Conservation (phyloP, 164 flowering plant species). For the Akebia trifoliata region DNA sequence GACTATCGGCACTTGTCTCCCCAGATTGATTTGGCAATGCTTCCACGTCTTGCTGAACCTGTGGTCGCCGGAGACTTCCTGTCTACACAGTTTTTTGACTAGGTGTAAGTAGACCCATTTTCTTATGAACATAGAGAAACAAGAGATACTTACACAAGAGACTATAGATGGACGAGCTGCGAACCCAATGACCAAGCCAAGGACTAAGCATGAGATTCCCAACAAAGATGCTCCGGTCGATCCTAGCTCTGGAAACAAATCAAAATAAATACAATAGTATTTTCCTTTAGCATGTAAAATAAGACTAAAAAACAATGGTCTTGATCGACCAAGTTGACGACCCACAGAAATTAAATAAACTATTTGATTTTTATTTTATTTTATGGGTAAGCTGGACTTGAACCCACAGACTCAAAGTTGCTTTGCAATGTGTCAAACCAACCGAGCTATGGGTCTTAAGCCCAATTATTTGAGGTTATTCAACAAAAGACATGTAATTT, state of each 20-base stretch:
- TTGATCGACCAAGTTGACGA: not conserved
- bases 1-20: conserved; percentile 45
- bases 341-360: not conserved
- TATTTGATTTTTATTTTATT: too few species aligned
- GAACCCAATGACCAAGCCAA: conserved; percentile 47
- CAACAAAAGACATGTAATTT: too few species aligned
- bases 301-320: not conserved
- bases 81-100: conserved; percentile 48
- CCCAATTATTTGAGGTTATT: too few species aligned
- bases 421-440: too few species aligned
- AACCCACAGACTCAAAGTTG: too few species aligned
- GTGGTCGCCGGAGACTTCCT: conserved; percentile 32
- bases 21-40: conserved; percentile 65
- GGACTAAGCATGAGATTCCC: conserved; percentile 38
- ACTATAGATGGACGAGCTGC: conserved; percentile 40
- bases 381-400: too few species aligned
- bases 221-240: conserved; percentile 27
- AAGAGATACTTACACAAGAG: conserved; percentile 43
- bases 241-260: conserved; percentile 37
- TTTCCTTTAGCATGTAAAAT: not conserved
- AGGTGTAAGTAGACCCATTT: conserved; percentile 8
- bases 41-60: conserved; percentile 58
- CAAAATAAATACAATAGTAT: not conserved
- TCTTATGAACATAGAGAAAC: not conserved
- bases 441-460: too few species aligned